A percentile compares a stretch with the other conserved stretches of the same genome.
Conservation (phyloP, 371 early-diverging fungal genomes). For the Massospora cicadina region DNA sequence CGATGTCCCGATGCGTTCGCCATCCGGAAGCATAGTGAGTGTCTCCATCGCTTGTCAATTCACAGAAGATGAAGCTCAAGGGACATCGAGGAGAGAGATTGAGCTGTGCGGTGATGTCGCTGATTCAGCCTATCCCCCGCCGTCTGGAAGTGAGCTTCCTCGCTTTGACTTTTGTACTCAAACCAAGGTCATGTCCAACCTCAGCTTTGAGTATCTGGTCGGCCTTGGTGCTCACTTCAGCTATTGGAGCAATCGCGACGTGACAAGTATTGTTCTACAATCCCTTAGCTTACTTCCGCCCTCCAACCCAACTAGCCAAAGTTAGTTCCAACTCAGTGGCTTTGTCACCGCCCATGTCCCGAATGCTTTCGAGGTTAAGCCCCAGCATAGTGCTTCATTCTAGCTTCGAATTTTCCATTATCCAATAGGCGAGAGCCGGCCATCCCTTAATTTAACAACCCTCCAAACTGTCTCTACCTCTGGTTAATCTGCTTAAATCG, state of each 20-base stretch:
- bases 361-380: too few species aligned
- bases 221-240: slow-evolving; percentile 9
- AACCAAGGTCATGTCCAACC: slow-evolving; percentile 2
- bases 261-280: background rate
- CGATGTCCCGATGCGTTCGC: background rate
- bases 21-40: background rate
- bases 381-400: too few species aligned
- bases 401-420: too few species aligned
- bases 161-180: slow-evolving; percentile 8
- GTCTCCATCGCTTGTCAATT: background rate
- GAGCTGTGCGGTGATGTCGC: background rate
- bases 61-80: background rate
- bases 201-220: slow-evolving; percentile 6
- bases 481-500: too few species aligned
- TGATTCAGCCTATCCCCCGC: too few species aligned
- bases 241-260: slow-evolving; percentile 5
- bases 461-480: too few species aligned
- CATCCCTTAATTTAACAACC: too few species aligned
- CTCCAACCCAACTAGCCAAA: too few species aligned
- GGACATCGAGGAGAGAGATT: background rate
- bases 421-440: too few species aligned
- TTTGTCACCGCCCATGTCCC: too few species aligned
- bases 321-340: too few species aligned
- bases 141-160: background rate
- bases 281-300: background rate